A percentile compares a stretch with the other conserved stretches of the same genome.
These are phyloP conservation scores for Lactarius deliciosus DNA, from an alignment of 768 basidiomycete species.

Conservation along the genomic window DNA sequence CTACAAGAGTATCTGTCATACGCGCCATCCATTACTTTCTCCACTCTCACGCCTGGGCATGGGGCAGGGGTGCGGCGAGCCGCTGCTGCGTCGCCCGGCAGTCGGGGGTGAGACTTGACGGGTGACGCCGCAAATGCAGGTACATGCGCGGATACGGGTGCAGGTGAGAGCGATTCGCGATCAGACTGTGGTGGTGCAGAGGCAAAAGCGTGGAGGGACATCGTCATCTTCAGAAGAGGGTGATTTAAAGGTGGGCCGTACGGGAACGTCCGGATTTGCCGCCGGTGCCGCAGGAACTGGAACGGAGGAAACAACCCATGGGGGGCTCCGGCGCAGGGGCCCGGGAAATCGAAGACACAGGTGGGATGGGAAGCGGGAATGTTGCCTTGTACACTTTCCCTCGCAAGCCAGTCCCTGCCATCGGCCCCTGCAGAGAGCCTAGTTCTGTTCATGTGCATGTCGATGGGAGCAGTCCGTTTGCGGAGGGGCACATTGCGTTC, in stretches of 20 bases:
- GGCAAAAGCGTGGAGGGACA: constrained; percentile 37
- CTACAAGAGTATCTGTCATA: background rate
- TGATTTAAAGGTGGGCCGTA: no score
- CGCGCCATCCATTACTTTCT: background rate
- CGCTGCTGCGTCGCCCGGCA: no score
- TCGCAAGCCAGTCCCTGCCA: constrained; percentile 63
- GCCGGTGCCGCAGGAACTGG: constrained; percentile 28
- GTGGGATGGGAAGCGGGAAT: constrained; percentile 29
- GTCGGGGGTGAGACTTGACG: no score
- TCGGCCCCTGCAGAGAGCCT: constrained; percentile 68
- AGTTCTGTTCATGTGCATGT: constrained; percentile 81
- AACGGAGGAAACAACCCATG: constrained; percentile 30
- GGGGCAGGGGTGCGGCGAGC: no score
- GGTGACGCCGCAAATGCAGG: no score
- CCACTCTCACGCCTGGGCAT: background rate
- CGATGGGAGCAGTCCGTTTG: constrained; percentile 84
- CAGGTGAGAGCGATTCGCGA: constrained; percentile 2
- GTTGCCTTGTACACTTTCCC: constrained; percentile 45
- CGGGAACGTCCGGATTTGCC: constrained; percentile 28
- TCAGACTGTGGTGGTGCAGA: constrained; percentile 34
- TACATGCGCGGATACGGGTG: no score
- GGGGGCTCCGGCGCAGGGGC: constrained; percentile 27
- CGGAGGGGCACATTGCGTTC: constrained; percentile 80
- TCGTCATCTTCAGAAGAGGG: constrained; percentile 61
- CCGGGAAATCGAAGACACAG: constrained; percentile 9